These are phyloP conservation scores for Phytophthora sp. DNA, from an alignment of 352 stramenopile species.

Conservation along the genomic window DNA sequence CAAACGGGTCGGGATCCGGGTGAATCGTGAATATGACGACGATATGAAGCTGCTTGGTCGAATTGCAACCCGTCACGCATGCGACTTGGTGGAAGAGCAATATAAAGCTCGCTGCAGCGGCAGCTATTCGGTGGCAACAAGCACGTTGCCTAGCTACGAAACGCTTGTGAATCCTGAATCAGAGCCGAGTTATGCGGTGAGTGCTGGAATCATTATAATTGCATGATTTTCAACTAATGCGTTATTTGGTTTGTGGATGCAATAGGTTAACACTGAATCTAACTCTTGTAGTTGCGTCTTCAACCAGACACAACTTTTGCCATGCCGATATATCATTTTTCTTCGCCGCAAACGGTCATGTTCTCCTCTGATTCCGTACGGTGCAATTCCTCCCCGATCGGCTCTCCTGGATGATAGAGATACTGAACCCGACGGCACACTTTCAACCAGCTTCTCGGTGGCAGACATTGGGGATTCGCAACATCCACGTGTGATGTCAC, in stretches of 20 bases:
- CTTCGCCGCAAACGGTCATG: no score
- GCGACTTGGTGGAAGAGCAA: neutral
- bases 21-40: neutral
- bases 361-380: neutral
- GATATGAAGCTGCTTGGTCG: neutral
- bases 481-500: no score
- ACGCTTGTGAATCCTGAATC: neutral
- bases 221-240: no score
- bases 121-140: neutral
- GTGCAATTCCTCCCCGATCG: neutral
- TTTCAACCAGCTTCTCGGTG: neutral
- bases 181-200: neutral
- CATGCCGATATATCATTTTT: no score
- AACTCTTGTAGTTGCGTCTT: no score
- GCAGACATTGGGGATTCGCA: neutral
- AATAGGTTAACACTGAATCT: no score
- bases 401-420: neutral
- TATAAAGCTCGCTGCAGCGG: neutral
- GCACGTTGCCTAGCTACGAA: neutral
- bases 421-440: neutral
- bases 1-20: neutral
- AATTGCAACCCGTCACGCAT: neutral
- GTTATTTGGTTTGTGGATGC: no score
- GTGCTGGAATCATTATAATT: no score
- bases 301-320: no score